These are phyloP conservation scores for Sorghum bicolor DNA, from an alignment of 176 grass and related monocot species.

Conservation along the genomic window Sorghum_bicolor_NCBIv3 NC_012878.2:51149001-51149500, in stretches of 20 bases:
- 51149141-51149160: background rate
- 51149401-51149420: no score
- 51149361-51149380: no score
- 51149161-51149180: background rate
- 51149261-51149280: background rate
- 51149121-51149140: background rate
- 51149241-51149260: background rate
- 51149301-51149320: background rate
- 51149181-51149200: background rate
- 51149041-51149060: background rate
- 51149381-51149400: no score
- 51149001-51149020: background rate
- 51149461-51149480: no score
- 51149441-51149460: no score
- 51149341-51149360: no score
- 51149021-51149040: no score
- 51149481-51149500: no score
- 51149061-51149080: background rate
- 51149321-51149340: background rate
- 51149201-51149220: background rate
- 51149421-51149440: no score
- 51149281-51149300: background rate
- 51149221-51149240: background rate
- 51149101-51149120: background rate
- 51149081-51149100: background rate